Base-by-base conservation (phyloP, 2,329 filamentous ascomycete species). In the Hypoxylon sp. region DNA sequence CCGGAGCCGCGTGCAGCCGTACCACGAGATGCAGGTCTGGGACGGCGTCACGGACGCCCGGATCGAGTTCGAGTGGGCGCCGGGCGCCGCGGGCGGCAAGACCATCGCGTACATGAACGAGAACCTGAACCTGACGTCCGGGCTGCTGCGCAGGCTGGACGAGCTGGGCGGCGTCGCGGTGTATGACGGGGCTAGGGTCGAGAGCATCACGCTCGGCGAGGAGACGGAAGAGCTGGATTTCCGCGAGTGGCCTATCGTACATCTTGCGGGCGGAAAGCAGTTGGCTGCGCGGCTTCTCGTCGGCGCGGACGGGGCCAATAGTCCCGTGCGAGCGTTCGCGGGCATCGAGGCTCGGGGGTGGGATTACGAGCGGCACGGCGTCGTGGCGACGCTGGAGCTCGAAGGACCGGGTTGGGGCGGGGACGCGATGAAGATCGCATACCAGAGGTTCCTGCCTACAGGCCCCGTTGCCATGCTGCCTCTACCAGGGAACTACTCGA, bases 21-120 rank as follows among this genome's bases (percentile, higher is more conserved):
- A 97, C 78, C 90, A 96, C 64, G 92, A 95, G 73, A 99, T 99
- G 96, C 91, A 97, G 78, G 96, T 98, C 30, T 99, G 96, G 96
- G 96, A 99, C 78, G 96, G 95, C 67, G 88, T 97, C 60, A 92
- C 91, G 40, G 93, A 89, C 63, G 92, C 93, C 33, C 88, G 90
- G 71, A 96, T 99, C 76, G 91, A 93, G 71, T 99, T 99, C 78
- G 92, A 96, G 80, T 92, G 90, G 90, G 79, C 79, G 20, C 80
- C 80, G 4, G 77, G 75, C 44, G 48, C 45, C 0, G 80, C 46
- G 79, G 80, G 72, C 78, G 80, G 81, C 75, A 86, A 83, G 65
- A 91, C 89, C 1, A 93, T 99, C 70, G 96, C 96, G 8, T 97
- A 96, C 77, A 99, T 99, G 95, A 92, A 90, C 42, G 96, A 99